Evolutionary conservation across 116 monocot genomes (phyloP), one percentile per base, ranked within the genome.

Genomic region (Cymodocea nodosa): DNA sequence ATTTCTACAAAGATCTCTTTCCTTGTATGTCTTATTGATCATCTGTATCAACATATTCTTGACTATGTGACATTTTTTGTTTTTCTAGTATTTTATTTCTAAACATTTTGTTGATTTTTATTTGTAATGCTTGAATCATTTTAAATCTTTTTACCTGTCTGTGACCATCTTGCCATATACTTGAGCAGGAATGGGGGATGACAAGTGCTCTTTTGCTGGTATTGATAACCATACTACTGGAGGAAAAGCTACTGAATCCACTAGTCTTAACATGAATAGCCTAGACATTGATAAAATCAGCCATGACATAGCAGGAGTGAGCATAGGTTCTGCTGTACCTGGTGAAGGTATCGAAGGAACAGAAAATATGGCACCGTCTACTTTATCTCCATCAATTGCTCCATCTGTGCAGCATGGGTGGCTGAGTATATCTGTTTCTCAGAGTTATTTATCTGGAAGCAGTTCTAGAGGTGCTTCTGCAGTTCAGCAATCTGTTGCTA

Each of bases 291-390:
- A 75, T 12, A 75, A 83, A 57, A 30, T 80, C 20, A 78, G 52
- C 59, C 70, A 68, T 51, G 84, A 52, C 40, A 70, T 84, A 55
- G 66, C 60, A 52, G 70, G 61, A 55, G 51, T 77, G 23, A 68
- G 39, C 57, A 39, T 71, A 36, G 62, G 73, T 37, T 50, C 74
- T 68, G 37, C 52, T 65, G 50, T 23, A 51, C 57, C 73, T 8
- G 79, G 60, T 71, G 78, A 54, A 77, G 69, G 86, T 67, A 73
- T 20, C 70, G 54, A 67, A 69, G 81, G 76, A 69, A 66, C 68
- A 74, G 72, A 17, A 70, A 70, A 72, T 76, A 7, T 44, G 44
- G 44, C 44, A 44, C 44, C 44, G 8, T 44, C 44, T 44, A 7
- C 44, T 44, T 44, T 44, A 44, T 9, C 39, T 39, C 39, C 39